These are phyloP conservation scores for Exidia glandulosa DNA, from an alignment of 768 basidiomycete genomes.

Conservation along the genomic window DNA sequence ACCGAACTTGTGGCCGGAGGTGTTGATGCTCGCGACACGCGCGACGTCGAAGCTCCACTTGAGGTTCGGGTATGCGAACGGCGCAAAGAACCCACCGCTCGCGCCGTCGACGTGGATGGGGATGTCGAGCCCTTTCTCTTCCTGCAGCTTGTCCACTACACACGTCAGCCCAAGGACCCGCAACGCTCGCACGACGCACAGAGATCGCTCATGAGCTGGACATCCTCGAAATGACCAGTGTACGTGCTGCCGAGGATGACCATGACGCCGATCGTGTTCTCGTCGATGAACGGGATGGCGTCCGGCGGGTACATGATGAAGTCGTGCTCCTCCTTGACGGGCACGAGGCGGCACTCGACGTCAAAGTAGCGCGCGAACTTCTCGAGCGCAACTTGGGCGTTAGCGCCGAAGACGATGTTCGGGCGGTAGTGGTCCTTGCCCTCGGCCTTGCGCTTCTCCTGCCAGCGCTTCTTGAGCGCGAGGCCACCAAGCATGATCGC, in stretches of 20 bases:
- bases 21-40: constrained; percentile 51
- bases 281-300: constrained; percentile 55
- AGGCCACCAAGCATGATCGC: constrained; percentile 65
- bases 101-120: constrained; percentile 63
- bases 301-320: constrained; percentile 66
- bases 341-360: constrained; percentile 54
- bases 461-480: constrained; percentile 64
- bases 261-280: constrained; percentile 63
- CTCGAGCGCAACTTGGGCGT: constrained; percentile 60
- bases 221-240: constrained; percentile 62
- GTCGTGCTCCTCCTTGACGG: constrained; percentile 53
- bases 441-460: constrained; percentile 49
- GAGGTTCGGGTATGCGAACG: constrained; percentile 45
- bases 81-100: constrained; percentile 52
- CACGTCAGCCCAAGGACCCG: background rate
- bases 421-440: constrained; percentile 31
- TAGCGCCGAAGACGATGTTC: constrained; percentile 30
- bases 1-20: constrained; percentile 50
- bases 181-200: constrained; percentile 44
- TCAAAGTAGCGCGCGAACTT: constrained; percentile 47
- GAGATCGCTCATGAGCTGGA: constrained; percentile 72
- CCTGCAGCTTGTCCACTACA: constrained; percentile 42
- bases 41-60: constrained; percentile 50
- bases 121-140: constrained; percentile 43
- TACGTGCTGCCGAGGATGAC: constrained; percentile 46